These are phyloP conservation scores for Kwoniella mangroviensis DNA, from an alignment of 768 basidiomycete species.

Conservation along the genomic window DNA sequence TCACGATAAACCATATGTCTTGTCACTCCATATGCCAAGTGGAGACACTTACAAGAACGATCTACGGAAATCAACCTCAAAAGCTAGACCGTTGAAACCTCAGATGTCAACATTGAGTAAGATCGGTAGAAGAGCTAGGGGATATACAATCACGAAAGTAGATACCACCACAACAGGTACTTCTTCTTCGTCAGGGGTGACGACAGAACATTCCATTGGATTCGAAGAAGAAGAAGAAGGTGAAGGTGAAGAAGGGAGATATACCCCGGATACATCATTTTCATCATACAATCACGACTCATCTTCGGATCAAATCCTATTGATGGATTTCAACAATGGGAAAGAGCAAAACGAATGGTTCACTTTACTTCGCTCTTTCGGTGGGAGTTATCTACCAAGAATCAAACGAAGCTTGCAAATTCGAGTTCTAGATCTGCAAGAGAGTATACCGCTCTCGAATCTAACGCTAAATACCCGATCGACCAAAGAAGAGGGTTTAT, in stretches of 20 bases:
- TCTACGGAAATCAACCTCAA: background rate
- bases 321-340: constrained; percentile 7
- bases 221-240: background rate
- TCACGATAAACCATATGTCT: constrained; percentile 6
- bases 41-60: background rate
- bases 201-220: background rate
- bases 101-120: constrained; percentile 12
- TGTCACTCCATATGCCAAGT: constrained; percentile 8
- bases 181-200: background rate
- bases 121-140: constrained; percentile 12
- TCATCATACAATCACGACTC: background rate
- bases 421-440: constrained; percentile 27
- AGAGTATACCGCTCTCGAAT: constrained; percentile 12
- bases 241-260: background rate
- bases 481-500: background rate
- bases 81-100: background rate
- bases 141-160: constrained; percentile 16
- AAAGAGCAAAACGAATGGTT: constrained; percentile 24
- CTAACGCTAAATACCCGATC: background rate
- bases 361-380: constrained; percentile 18
- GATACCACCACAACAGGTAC: background rate
- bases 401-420: constrained; percentile 28
- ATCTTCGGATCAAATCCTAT: constrained; percentile 3
- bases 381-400: background rate
- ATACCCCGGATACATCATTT: background rate